A percentile compares a stretch with the other conserved stretches of the same genome.
phyloP scores from a whole-genome alignment of 257 asterid species.

The Nicotiana otophora region DNA sequence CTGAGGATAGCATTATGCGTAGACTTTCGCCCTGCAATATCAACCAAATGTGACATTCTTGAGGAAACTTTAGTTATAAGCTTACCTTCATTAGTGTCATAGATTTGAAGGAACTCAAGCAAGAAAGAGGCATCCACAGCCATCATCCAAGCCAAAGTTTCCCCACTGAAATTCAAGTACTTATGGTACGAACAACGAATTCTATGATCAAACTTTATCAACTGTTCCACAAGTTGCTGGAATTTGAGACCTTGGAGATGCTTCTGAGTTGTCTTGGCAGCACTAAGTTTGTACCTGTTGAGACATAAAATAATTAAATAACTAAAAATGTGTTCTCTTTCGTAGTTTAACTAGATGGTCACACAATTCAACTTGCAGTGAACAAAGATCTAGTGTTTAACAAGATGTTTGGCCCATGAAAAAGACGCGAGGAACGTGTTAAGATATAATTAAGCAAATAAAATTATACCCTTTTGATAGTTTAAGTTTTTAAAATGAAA shows the following conservation, averaged over 20 bases:
- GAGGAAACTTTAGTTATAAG: slow-evolving; percentile 12
- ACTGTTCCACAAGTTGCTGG: slow-evolving; percentile 20
- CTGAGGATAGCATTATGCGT: slow-evolving; percentile 35
- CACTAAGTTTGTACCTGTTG: slow-evolving; percentile 36
- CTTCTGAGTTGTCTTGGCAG: slow-evolving; percentile 35
- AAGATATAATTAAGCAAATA: too few species aligned
- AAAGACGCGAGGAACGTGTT: too few species aligned
- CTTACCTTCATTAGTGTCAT: slow-evolving; percentile 26
- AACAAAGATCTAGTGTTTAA: too few species aligned
- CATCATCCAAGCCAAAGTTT: slow-evolving; percentile 59
- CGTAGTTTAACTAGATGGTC: too few species aligned
- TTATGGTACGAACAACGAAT: slow-evolving; percentile 45
- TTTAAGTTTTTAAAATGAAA: too few species aligned
- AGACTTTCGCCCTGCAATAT: slow-evolving; percentile 30
- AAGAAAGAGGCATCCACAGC: slow-evolving; percentile 48
- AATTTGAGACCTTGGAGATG: slow-evolving; percentile 22
- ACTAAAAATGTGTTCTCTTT: too few species aligned
- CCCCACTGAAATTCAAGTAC: slow-evolving; percentile 25
- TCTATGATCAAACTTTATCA: slow-evolving; percentile 21
- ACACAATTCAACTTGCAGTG: too few species aligned
- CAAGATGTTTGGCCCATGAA: too few species aligned
- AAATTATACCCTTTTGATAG: too few species aligned
- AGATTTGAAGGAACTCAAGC: slow-evolving; percentile 43
- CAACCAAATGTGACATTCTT: slow-evolving; percentile 35
- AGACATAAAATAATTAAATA: too few species aligned